A percentile compares a stretch with the other conserved stretches of the same genome.
Evolutionary conservation across 164 flowering plant species (phyloP).

Genomic region (Saururus chinensis): DNA sequence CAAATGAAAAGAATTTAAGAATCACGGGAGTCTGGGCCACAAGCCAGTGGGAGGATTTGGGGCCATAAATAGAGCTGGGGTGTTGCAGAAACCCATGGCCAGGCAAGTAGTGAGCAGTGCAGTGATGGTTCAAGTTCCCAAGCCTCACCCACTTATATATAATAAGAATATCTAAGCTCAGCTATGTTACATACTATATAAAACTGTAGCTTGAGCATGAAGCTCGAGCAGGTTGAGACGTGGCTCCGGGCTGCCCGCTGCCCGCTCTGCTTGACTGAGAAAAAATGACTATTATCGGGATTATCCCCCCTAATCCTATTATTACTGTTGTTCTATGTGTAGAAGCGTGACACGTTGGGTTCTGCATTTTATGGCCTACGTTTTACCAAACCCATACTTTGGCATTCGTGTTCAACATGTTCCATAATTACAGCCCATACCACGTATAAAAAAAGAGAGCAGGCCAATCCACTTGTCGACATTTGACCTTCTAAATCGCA

Average conservation of each 20-base stretch:
- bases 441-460: too few species aligned
- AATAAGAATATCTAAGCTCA: neutral
- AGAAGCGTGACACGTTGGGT: too few species aligned
- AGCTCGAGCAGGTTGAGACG: neutral
- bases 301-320: too few species aligned
- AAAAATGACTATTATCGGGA: too few species aligned
- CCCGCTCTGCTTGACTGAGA: too few species aligned
- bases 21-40: neutral
- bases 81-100: conserved; percentile 14
- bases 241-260: neutral
- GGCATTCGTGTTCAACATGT: too few species aligned
- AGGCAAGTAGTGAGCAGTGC: conserved; percentile 1
- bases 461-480: too few species aligned
- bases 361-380: too few species aligned
- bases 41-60: conserved; percentile 17
- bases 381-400: too few species aligned
- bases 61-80: neutral
- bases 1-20: neutral
- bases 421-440: too few species aligned
- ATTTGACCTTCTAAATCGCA: too few species aligned
- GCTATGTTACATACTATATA: neutral
- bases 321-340: too few species aligned
- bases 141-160: conserved; percentile 2
- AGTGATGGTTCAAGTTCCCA: conserved; percentile 42
- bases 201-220: neutral